phyloP scores from a whole-genome alignment of 192 early-diverging fungal genomes.

The Backusella mclennaniae region DNA sequence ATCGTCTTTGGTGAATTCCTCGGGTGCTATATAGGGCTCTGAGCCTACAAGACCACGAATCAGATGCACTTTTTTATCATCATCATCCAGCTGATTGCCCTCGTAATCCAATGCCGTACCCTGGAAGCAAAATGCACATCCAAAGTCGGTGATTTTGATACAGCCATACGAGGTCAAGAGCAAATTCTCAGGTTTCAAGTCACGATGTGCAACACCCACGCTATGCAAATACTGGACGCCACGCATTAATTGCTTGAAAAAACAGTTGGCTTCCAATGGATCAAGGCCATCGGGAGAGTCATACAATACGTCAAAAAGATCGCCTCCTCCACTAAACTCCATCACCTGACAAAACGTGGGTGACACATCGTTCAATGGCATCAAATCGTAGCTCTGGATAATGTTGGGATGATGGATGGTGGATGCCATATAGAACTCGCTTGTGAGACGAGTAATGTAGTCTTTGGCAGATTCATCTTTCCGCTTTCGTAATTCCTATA shows the following conservation, averaged over 20 bases:
- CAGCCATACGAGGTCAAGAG: slow-evolving; percentile 60
- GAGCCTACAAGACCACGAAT: slow-evolving; percentile 73
- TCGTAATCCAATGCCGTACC: neutral
- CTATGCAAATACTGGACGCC: slow-evolving; percentile 79
- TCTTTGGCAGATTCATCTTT: slow-evolving; percentile 46
- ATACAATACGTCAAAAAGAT: slow-evolving; percentile 70
- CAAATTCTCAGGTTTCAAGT: slow-evolving; percentile 89
- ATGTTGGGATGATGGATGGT: slow-evolving; percentile 76
- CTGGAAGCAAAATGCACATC: slow-evolving; percentile 75
- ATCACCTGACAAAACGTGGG: slow-evolving; percentile 66
- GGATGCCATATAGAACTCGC: slow-evolving; percentile 84
- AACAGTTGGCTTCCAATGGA: slow-evolving; percentile 51
- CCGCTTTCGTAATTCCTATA: slow-evolving; percentile 83
- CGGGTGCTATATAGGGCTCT: slow-evolving; percentile 89
- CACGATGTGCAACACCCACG: slow-evolving; percentile 78
- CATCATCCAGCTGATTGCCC: slow-evolving; percentile 25
- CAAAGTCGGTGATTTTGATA: slow-evolving; percentile 89
- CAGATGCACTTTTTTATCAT: slow-evolving; percentile 81
- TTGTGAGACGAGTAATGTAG: slow-evolving; percentile 55
- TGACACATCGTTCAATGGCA: slow-evolving; percentile 63
- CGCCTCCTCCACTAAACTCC: slow-evolving; percentile 84
- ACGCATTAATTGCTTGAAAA: slow-evolving; percentile 74
- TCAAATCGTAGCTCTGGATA: slow-evolving; percentile 75
- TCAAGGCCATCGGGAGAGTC: slow-evolving; percentile 58
- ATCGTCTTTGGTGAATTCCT: slow-evolving; percentile 42